Evolutionary conservation across 768 basidiomycete species (phyloP).

Genomic region (Termitomyces sp.): DNA sequence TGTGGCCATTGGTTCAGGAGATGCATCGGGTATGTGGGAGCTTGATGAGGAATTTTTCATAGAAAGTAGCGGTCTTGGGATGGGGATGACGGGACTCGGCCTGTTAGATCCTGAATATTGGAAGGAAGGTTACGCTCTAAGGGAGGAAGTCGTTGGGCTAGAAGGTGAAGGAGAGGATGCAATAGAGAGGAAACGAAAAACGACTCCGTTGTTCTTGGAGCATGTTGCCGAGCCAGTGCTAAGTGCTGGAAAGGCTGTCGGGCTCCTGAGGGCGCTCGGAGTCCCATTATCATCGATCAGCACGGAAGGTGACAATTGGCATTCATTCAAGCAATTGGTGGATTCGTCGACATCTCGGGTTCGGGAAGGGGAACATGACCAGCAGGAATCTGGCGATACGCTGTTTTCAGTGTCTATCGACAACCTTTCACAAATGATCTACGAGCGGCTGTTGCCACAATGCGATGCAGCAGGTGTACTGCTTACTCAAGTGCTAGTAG

Average conservation of each 20-base stretch:
- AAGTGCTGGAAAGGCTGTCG: slow-evolving; percentile 71
- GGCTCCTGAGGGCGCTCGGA: slow-evolving; percentile 63
- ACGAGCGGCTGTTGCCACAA: slow-evolving; percentile 54
- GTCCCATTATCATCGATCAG: slow-evolving; percentile 16
- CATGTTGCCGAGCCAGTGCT: slow-evolving; percentile 56
- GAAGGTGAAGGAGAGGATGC: slow-evolving; percentile 11
- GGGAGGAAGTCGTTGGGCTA: slow-evolving; percentile 32
- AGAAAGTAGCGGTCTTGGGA: slow-evolving; percentile 57
- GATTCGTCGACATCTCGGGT: slow-evolving; percentile 14
- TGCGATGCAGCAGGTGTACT: slow-evolving; percentile 47
- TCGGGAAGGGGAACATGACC: neutral
- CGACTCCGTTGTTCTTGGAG: slow-evolving; percentile 57
- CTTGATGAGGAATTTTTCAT: slow-evolving; percentile 81
- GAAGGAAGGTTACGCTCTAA: slow-evolving; percentile 63
- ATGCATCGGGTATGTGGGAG: slow-evolving; percentile 25
- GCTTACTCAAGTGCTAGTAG: slow-evolving; percentile 54
- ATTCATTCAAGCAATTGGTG: slow-evolving; percentile 37
- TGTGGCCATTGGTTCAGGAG: slow-evolving; percentile 25
- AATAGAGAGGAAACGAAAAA: slow-evolving; percentile 20
- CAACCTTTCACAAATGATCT: slow-evolving; percentile 55
- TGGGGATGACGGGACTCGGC: slow-evolving; percentile 42
- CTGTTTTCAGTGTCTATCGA: slow-evolving; percentile 55
- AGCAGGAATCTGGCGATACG: slow-evolving; percentile 10
- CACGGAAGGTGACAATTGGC: slow-evolving; percentile 30
- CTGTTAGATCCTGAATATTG: slow-evolving; percentile 74